These are phyloP conservation scores for Colletotrichum sansevieriae DNA, from an alignment of 2,329 filamentous ascomycete genomes.

Conservation along the genomic window DNA sequence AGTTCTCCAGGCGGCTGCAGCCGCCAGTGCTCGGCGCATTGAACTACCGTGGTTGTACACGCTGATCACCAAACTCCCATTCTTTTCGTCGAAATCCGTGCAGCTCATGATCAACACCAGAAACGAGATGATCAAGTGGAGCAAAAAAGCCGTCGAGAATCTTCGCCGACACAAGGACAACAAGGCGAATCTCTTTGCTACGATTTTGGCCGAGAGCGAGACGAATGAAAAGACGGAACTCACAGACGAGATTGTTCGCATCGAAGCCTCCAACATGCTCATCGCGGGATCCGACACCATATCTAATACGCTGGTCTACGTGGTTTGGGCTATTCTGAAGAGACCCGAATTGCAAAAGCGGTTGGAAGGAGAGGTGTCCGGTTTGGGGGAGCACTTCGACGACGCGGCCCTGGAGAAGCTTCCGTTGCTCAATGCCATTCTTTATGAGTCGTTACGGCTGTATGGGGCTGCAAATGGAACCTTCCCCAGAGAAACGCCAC, in stretches of 20 bases:
- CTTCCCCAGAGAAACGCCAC: slow-evolving; percentile 57
- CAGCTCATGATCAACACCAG: not conserved
- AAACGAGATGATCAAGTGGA: not conserved
- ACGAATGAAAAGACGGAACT: slow-evolving; percentile 12
- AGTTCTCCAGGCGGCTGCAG: not conserved
- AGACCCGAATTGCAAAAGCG: slow-evolving; percentile 47
- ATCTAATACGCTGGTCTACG: slow-evolving; percentile 62
- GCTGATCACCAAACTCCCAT: not conserved
- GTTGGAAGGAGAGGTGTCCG: slow-evolving; percentile 52
- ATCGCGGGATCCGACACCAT: slow-evolving; percentile 67
- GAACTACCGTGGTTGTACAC: slow-evolving; percentile 15
- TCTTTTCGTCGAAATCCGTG: not conserved
- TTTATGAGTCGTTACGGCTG: slow-evolving; percentile 61
- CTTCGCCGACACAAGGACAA: slow-evolving; percentile 8
- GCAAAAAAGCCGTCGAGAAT: slow-evolving; percentile 23
- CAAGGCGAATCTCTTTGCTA: slow-evolving; percentile 21
- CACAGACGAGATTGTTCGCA: slow-evolving; percentile 50
- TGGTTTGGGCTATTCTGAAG: slow-evolving; percentile 56
- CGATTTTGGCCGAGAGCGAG: slow-evolving; percentile 20
- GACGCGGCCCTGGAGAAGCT: slow-evolving; percentile 53
- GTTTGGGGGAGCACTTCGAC: slow-evolving; percentile 41
- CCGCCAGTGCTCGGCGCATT: not conserved
- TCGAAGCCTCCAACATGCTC: slow-evolving; percentile 60
- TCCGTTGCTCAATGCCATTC: slow-evolving; percentile 56
- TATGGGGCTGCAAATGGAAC: slow-evolving; percentile 55